These are phyloP conservation scores for Candida hungchunana DNA, from an alignment of 805 yeast genomes.

Conservation along the genomic window DNA sequence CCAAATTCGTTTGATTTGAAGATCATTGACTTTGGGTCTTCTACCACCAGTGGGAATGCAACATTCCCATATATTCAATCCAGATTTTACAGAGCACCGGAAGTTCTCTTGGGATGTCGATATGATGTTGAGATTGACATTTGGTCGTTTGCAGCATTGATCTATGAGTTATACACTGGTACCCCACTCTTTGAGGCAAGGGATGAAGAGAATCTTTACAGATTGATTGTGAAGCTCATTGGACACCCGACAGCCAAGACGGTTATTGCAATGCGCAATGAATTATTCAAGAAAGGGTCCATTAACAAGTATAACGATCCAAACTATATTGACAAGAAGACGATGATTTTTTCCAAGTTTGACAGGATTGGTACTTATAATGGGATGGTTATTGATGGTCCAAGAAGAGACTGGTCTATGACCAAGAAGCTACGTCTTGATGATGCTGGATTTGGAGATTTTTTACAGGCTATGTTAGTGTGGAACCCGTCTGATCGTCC, in stretches of 20 bases:
- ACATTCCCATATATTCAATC: slow-evolving; percentile 85
- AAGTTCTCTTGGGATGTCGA: slow-evolving; percentile 62
- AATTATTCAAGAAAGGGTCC: slow-evolving; percentile 33
- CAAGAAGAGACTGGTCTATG: slow-evolving; percentile 19
- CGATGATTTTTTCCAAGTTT: slow-evolving; percentile 37
- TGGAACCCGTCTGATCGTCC: slow-evolving; percentile 55
- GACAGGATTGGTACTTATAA: slow-evolving; percentile 26
- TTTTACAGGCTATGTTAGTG: slow-evolving; percentile 28
- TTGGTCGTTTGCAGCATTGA: slow-evolving; percentile 87
- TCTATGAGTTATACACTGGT: slow-evolving; percentile 87
- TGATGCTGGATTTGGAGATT: slow-evolving; percentile 22
- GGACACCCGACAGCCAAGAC: slow-evolving; percentile 66
- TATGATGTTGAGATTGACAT: slow-evolving; percentile 82
- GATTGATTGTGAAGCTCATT: slow-evolving; percentile 68
- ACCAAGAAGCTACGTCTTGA: slow-evolving; percentile 13
- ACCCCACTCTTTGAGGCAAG: slow-evolving; percentile 82
- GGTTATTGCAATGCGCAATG: slow-evolving; percentile 37
- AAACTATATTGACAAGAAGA: slow-evolving; percentile 20
- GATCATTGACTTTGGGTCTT: slow-evolving; percentile 78
- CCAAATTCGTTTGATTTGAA: slow-evolving; percentile 48
- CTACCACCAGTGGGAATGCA: slow-evolving; percentile 55
- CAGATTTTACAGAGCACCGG: slow-evolving; percentile 77
- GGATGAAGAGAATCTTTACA: slow-evolving; percentile 74
- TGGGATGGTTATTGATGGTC: slow-evolving; percentile 9
- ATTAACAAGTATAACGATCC: slow-evolving; percentile 23